These are phyloP conservation scores for Thermomucor indicae-seudaticae DNA, from an alignment of 371 early-diverging fungal species.

Conservation along the genomic window DNA sequence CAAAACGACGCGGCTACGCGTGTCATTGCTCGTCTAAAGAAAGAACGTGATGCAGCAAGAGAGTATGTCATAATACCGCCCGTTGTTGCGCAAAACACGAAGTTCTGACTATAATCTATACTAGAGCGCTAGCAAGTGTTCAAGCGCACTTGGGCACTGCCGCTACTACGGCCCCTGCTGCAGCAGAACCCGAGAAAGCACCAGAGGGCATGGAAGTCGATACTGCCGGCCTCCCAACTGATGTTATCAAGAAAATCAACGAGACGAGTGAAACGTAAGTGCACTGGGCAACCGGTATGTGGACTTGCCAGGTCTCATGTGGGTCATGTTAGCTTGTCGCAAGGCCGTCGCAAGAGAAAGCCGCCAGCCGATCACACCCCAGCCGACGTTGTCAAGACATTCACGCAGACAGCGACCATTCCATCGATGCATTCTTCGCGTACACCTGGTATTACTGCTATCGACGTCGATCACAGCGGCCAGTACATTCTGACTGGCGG, in stretches of 20 bases:
- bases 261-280: constrained; percentile 54
- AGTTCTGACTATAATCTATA: background rate
- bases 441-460: constrained; percentile 70
- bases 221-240: constrained; percentile 39
- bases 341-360: constrained; percentile 84
- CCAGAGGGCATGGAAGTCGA: constrained; percentile 67
- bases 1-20: constrained; percentile 94
- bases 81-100: background rate
- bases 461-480: constrained; percentile 62
- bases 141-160: constrained; percentile 61
- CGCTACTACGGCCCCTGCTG: constrained; percentile 25
- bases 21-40: constrained; percentile 88
- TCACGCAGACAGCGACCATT: constrained; percentile 46
- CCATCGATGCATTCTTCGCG: constrained; percentile 74
- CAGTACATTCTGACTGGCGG: constrained; percentile 78
- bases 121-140: constrained; percentile 64
- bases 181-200: constrained; percentile 36
- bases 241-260: constrained; percentile 55
- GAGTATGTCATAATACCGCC: constrained; percentile 45
- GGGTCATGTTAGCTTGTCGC: constrained; percentile 45
- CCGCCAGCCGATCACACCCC: constrained; percentile 68
- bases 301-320: background rate
- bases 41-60: constrained; percentile 89
- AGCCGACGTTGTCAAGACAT: constrained; percentile 63
- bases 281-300: background rate